phyloP scores from a whole-genome alignment of 129 eudicot genomes.

The Calendula officinalis region DNA sequence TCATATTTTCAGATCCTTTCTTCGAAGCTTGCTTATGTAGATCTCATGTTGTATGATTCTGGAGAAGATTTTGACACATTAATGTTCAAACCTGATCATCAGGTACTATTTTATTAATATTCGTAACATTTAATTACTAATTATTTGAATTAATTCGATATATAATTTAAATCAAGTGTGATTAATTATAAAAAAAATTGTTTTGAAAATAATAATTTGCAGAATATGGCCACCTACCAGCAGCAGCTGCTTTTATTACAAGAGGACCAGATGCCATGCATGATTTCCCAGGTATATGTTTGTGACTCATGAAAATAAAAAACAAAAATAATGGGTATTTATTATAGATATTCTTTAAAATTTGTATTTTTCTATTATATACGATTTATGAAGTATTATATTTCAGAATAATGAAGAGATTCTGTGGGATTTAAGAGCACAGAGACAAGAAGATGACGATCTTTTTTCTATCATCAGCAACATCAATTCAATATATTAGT shows the following conservation, averaged over 20 bases:
- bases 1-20: conserved; percentile 53
- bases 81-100: conserved; percentile 44
- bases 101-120: conserved; percentile 31
- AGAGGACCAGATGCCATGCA: conserved; percentile 25
- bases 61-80: conserved; percentile 56
- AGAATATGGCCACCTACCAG: conserved; percentile 26
- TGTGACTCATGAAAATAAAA: background rate
- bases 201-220: background rate
- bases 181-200: background rate
- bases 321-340: background rate
- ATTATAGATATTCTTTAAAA: background rate
- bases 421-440: conserved; percentile 18
- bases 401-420: conserved; percentile 20
- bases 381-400: background rate
- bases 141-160: background rate
- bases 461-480: conserved; percentile 21
- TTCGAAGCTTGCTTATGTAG: conserved; percentile 63
- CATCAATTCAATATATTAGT: conserved; percentile 10
- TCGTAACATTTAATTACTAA: background rate
- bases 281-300: conserved; percentile 25
- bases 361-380: background rate
- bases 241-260: conserved; percentile 20
- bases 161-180: background rate
- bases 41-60: conserved; percentile 56
- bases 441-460: conserved; percentile 24